phyloP scores from a whole-genome alignment of 768 basidiomycete genomes.

The Mycena epipterygia region DNA sequence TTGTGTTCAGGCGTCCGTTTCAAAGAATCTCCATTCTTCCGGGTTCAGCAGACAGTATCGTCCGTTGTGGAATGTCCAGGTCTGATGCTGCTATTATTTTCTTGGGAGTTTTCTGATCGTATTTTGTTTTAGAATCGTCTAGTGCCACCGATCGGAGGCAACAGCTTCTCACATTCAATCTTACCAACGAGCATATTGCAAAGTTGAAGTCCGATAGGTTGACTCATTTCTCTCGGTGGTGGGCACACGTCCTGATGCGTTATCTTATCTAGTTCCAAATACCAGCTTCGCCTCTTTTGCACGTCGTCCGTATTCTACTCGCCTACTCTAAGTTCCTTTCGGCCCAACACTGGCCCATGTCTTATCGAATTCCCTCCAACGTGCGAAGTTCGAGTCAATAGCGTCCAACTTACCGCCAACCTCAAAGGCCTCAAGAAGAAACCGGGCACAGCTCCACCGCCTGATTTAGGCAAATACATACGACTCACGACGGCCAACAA shows the following conservation, averaged over 20 bases:
- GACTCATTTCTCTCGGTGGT: conserved; percentile 34
- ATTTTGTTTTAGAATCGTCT: conserved; percentile 70
- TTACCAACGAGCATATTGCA: conserved; percentile 72
- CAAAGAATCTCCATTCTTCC: conserved; percentile 85
- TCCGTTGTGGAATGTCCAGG: conserved; percentile 83
- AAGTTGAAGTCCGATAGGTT: conserved; percentile 74
- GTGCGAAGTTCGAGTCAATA: conserved; percentile 92
- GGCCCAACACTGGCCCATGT: conserved; percentile 67
- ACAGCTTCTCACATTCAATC: conserved; percentile 71
- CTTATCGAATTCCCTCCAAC: conserved; percentile 93
- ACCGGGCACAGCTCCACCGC: conserved; percentile 93
- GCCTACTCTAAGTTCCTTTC: conserved; percentile 63
- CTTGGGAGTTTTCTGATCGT: conserved; percentile 4
- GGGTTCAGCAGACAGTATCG: conserved; percentile 75
- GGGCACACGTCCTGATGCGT: conserved; percentile 21
- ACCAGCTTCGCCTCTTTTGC: conserved; percentile 90
- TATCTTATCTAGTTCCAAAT: conserved; percentile 66
- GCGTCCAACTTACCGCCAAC: conserved; percentile 75
- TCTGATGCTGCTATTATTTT: conserved; percentile 47
- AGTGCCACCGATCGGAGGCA: conserved; percentile 84
- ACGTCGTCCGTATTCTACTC: conserved; percentile 85
- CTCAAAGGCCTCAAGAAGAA: conserved; percentile 96
- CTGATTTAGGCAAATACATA: conserved; percentile 68
- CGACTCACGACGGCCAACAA: conserved; percentile 63
- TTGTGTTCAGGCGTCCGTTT: conserved; percentile 73